phyloP scores from a whole-genome alignment of 164 flowering plant species.

The Amborella trichopoda region DNA sequence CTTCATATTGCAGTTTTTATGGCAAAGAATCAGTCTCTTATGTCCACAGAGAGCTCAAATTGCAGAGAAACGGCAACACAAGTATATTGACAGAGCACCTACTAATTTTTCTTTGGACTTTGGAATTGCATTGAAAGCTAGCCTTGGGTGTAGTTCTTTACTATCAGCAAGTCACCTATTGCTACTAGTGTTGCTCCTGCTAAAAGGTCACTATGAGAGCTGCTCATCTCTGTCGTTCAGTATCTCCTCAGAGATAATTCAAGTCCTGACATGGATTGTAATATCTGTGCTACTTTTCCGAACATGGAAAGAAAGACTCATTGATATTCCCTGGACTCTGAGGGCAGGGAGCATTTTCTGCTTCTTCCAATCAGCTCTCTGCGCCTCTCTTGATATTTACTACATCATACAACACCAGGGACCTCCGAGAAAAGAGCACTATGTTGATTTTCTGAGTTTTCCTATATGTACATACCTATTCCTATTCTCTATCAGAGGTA shows the following conservation, averaged over 20 bases:
- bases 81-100: slow-evolving; percentile 4
- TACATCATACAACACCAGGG: slow-evolving; percentile 14
- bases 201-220: slow-evolving; percentile 16
- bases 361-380: slow-evolving; percentile 32
- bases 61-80: slow-evolving; percentile 14
- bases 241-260: slow-evolving; percentile 34
- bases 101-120: slow-evolving; percentile 2
- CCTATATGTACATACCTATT: slow-evolving; percentile 32
- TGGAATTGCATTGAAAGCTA: slow-evolving; percentile 30
- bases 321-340: slow-evolving; percentile 50
- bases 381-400: slow-evolving; percentile 22
- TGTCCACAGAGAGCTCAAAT: slow-evolving; percentile 16
- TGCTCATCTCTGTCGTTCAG: slow-evolving; percentile 21
- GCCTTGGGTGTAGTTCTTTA: slow-evolving; percentile 29
- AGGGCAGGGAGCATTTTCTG: slow-evolving; percentile 74
- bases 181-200: slow-evolving; percentile 21
- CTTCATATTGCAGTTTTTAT: slow-evolving; percentile 20
- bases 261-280: slow-evolving; percentile 36
- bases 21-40: slow-evolving; percentile 5
- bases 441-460: slow-evolving; percentile 27
- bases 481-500: slow-evolving; percentile 42
- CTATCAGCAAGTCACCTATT: slow-evolving; percentile 24
- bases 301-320: slow-evolving; percentile 12
- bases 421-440: slow-evolving; percentile 19
- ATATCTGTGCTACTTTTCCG: slow-evolving; percentile 22